phyloP scores from a whole-genome alignment of 257 asterid genomes.

The Solanum ossicruentum region DNA sequence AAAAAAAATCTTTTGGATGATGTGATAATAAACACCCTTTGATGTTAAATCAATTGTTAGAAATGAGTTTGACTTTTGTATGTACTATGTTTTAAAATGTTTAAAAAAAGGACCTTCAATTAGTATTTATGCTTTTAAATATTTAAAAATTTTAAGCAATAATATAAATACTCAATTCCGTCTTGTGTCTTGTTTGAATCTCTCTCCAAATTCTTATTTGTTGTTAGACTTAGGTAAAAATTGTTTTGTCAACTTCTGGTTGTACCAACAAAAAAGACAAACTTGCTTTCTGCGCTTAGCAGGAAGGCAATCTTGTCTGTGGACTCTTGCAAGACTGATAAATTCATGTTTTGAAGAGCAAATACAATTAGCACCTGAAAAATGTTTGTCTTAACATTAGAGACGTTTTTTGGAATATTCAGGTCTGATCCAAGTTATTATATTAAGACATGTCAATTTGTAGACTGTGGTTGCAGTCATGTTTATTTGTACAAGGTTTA shows the following conservation, averaged over 20 bases:
- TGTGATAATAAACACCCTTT: neutral
- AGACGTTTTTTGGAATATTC: neutral
- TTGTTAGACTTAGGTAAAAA: neutral
- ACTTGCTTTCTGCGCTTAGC: neutral
- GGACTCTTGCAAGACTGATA: conserved; percentile 59
- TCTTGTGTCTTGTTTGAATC: neutral
- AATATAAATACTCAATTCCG: too few species aligned
- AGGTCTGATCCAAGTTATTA: neutral
- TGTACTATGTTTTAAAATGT: neutral
- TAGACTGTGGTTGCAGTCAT: conserved; percentile 38
- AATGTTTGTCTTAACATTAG: conserved; percentile 27
- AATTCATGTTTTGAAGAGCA: conserved; percentile 53
- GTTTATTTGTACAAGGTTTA: conserved; percentile 65
- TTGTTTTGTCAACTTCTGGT: neutral
- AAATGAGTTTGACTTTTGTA: neutral
- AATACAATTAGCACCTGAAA: conserved; percentile 70
- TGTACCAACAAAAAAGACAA: neutral
- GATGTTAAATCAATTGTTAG: too few species aligned
- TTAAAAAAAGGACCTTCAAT: neutral
- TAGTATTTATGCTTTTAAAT: neutral
- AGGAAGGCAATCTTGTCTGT: conserved; percentile 24
- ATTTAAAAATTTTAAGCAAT: too few species aligned
- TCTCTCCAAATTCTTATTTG: neutral
- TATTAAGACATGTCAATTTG: neutral
- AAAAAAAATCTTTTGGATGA: too few species aligned